Conservation (phyloP, 768 basidiomycete species). For the Boletus patriciae region DNA sequence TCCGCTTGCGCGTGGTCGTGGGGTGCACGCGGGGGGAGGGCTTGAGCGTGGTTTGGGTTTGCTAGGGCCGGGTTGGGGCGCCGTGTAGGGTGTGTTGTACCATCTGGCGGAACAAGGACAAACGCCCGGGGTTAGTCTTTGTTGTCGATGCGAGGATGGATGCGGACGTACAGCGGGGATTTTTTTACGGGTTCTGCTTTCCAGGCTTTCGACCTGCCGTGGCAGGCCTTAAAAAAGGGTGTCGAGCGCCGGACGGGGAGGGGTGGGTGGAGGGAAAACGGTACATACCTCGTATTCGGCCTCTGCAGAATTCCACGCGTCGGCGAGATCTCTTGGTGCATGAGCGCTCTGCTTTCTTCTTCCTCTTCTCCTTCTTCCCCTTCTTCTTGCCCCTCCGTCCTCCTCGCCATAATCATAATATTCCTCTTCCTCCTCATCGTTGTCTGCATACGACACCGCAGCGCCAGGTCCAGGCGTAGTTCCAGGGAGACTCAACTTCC, state of each 20-base stretch:
- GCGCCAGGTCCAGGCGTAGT: neutral
- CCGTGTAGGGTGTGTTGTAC: slow-evolving; percentile 62
- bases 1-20: slow-evolving; percentile 23
- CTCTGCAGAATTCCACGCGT: slow-evolving; percentile 82
- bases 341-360: slow-evolving; percentile 55
- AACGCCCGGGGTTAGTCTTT: neutral
- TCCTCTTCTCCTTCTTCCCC: slow-evolving; percentile 41
- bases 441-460: neutral
- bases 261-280: neutral
- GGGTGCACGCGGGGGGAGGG: neutral
- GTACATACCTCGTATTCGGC: slow-evolving; percentile 68
- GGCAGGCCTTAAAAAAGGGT: slow-evolving; percentile 44
- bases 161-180: slow-evolving; percentile 62
- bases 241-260: neutral
- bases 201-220: slow-evolving; percentile 71
- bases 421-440: slow-evolving; percentile 19
- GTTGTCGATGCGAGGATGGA: neutral
- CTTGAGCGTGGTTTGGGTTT: slow-evolving; percentile 2
- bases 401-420: slow-evolving; percentile 24
- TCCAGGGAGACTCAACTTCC: no score
- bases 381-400: slow-evolving; percentile 27
- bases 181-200: slow-evolving; percentile 67
- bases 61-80: slow-evolving; percentile 12
- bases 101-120: slow-evolving; percentile 47
- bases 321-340: slow-evolving; percentile 73